Base-by-base conservation (phyloP, 2,329 filamentous ascomycete species). In the Geosmithia flava region DNA sequence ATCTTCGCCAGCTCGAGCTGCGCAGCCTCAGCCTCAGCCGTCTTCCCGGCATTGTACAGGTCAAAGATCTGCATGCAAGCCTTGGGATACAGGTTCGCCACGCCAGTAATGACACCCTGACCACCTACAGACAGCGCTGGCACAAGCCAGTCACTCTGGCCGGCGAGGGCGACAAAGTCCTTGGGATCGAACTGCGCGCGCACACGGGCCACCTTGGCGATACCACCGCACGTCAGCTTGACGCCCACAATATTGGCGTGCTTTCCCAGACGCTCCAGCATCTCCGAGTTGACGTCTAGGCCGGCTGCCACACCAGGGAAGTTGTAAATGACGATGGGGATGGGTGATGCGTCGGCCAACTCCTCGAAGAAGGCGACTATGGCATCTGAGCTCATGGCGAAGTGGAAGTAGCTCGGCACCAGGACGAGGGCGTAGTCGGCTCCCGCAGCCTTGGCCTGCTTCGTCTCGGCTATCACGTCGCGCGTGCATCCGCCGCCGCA, bases 201-300 rank as follows among this genome's bases (percentile, higher is more conserved):
- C 3, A 88, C 71, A 8, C 83, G 71, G 3, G 79, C 78, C 45
- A 87, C 74, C 64, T 87, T 87, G 50, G 80, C 83, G 30, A 85
- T 84, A 54, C 78, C 81, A n/a, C 82, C 83, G 57, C 83, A 87
- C 2, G 83, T 87, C 48, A 86, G 66, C 67, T 87, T 87, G 47
- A 81, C 78, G 29, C 81, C 83, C 46, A 84, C 76, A 53, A 87
- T 83, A 53, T 84, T 85, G 42, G 70, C 64, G 58, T 83, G 76
- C 50, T 70, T 62, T 13, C 75, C 72, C 4, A 85, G 67, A 0
- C 67, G 64, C 2, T 74, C 66, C 53, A 87, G 79, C 55, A 77
- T 74, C 52, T 85, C 81, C 0, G 79, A 84, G 58, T 80, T 77
- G 43, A 87, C 68, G 55, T 87, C 83, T 10, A 86, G 68, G 4